phyloP scores from a whole-genome alignment of 176 grass and related monocot genomes.

The Oryza officinalis region DNA sequence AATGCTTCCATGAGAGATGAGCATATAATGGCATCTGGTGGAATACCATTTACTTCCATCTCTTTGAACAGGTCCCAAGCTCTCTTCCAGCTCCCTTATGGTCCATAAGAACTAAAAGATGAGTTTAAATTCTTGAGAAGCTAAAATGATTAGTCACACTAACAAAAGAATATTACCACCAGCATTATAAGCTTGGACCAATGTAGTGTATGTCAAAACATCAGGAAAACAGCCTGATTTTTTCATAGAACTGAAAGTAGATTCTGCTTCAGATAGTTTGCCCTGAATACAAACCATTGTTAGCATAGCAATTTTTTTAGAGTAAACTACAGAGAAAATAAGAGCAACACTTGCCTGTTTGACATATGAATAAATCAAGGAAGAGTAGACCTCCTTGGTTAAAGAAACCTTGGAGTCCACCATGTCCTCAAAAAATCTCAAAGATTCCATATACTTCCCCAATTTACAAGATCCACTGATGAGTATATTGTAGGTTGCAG shows the following conservation, averaged over 20 bases:
- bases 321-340: constrained; percentile 28
- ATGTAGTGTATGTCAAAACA: constrained; percentile 94
- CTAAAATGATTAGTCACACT: constrained; percentile 20
- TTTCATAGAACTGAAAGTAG: constrained; percentile 78
- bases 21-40: constrained; percentile 73
- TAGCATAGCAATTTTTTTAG: constrained; percentile 28
- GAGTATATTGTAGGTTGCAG: constrained; percentile 85
- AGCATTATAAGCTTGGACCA: constrained; percentile 75
- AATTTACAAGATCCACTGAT: constrained; percentile 81
- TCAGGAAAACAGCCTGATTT: constrained; percentile 66
- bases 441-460: constrained; percentile 64
- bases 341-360: constrained; percentile 65
- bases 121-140: constrained; percentile 11
- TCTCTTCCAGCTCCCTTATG: constrained; percentile 70
- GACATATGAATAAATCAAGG: constrained; percentile 81
- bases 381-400: constrained; percentile 87
- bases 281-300: constrained; percentile 62
- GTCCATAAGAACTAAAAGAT: constrained; percentile 47
- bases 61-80: constrained; percentile 75
- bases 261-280: constrained; percentile 74
- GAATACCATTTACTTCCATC: constrained; percentile 65
- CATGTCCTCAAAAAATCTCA: constrained; percentile 87
- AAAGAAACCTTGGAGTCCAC: constrained; percentile 61
- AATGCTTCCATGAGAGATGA: constrained; percentile 81
- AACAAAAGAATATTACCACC: constrained; percentile 61